Evolutionary conservation across 352 stramenopile genomes (phyloP).

Genomic region (Pythium coloratum): DNA sequence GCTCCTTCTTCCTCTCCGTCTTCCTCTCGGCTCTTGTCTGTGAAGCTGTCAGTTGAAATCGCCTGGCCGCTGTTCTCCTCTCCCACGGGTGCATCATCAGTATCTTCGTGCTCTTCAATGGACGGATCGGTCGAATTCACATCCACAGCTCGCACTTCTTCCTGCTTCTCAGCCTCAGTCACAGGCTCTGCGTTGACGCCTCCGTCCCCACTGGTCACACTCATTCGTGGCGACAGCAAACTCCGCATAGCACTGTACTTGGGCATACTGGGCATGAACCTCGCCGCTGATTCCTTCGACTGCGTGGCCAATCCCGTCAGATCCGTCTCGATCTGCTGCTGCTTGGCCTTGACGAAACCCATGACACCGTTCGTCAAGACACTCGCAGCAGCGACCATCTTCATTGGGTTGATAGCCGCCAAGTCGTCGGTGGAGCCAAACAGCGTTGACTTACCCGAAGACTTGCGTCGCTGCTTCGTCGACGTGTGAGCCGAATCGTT

Average conservation of each 20-base stretch:
- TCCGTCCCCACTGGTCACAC: not conserved
- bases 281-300: slow-evolving; percentile 40
- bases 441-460: not conserved
- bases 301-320: slow-evolving; percentile 36
- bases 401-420: slow-evolving; percentile 20
- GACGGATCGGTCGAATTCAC: not conserved
- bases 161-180: not conserved
- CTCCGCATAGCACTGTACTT: slow-evolving; percentile 39
- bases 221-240: slow-evolving; percentile 25
- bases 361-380: slow-evolving; percentile 33
- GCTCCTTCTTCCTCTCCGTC: not conserved
- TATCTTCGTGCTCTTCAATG: not conserved
- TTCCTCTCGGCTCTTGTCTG: not conserved
- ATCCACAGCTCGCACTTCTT: slow-evolving; percentile 13
- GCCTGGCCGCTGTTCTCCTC: not conserved
- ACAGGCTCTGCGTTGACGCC: not conserved
- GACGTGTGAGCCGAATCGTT: not conserved
- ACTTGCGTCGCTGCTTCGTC: slow-evolving; percentile 7
- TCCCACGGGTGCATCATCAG: not conserved
- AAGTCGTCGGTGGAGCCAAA: slow-evolving; percentile 22
- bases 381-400: slow-evolving; percentile 34
- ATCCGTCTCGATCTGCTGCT: slow-evolving; percentile 40
- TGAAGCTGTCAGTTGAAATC: not conserved
- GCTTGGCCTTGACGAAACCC: slow-evolving; percentile 42
- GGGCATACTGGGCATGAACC: slow-evolving; percentile 28